Conservation (phyloP, 306 rosid genomes). For the Lablab purpureus region DNA sequence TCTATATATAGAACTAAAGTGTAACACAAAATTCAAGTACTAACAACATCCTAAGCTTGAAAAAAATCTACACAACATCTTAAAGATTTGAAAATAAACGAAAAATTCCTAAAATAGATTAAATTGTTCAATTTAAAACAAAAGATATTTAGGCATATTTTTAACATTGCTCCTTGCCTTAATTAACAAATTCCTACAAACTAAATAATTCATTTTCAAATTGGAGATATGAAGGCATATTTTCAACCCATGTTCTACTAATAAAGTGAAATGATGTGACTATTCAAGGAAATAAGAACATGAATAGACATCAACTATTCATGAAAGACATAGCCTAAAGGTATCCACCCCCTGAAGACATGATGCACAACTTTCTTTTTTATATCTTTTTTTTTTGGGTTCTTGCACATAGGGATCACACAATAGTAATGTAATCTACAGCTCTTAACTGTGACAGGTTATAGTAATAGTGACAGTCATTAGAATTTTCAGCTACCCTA, state of each 20-base stretch:
- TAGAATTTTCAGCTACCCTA: slow-evolving; percentile 10
- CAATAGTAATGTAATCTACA: neutral
- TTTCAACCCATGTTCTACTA: neutral
- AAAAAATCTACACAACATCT: neutral
- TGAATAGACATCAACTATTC: neutral
- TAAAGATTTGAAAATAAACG: neutral
- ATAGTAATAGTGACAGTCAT: neutral
- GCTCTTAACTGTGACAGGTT: neutral
- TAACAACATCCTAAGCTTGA: neutral
- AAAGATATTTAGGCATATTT: neutral
- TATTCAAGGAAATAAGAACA: neutral
- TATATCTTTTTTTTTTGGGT: slow-evolving; percentile 1
- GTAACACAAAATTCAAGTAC: neutral
- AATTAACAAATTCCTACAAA: neutral
- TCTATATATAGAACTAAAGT: neutral
- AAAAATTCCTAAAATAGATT: neutral
- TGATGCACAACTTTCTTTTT: neutral
- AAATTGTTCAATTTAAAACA: neutral
- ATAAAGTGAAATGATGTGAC: neutral
- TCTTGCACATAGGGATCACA: neutral
- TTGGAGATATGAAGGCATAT: neutral
- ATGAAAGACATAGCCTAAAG: neutral
- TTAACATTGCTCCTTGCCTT: neutral
- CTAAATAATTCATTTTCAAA: neutral
- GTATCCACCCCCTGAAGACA: neutral